Evolutionary conservation across 2,329 filamentous ascomycete species (phyloP).

Genomic region (Trichoderma koningiopsis): DNA sequence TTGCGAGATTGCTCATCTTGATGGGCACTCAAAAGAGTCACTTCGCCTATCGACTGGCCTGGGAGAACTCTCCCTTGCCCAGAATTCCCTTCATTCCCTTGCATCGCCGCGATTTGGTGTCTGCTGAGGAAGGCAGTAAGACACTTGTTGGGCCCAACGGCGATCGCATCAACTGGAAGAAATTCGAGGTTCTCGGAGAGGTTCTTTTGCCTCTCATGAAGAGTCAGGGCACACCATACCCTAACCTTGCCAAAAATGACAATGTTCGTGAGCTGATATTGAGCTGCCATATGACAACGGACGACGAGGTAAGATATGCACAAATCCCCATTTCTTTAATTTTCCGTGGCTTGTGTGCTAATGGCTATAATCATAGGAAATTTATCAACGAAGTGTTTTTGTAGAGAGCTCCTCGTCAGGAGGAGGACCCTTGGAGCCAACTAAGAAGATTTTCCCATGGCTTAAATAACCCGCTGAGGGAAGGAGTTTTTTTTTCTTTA

Average conservation of each 20-base stretch:
- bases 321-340: not conserved
- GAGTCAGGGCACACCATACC: conserved; percentile 84
- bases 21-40: conserved; percentile 94
- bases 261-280: conserved; percentile 73
- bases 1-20: conserved; percentile 82
- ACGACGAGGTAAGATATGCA: conserved; percentile 74
- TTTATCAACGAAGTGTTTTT: conserved; percentile 63
- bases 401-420: conserved; percentile 56
- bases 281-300: conserved; percentile 77
- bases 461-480: conserved; percentile 49
- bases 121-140: conserved; percentile 87
- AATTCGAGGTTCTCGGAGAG: conserved; percentile 95
- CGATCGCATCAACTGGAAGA: conserved; percentile 92
- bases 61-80: conserved; percentile 90
- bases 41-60: conserved; percentile 93
- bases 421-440: conserved; percentile 44
- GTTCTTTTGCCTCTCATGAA: conserved; percentile 88
- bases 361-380: conserved; percentile 52
- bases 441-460: conserved; percentile 69
- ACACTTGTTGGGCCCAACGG: conserved; percentile 78
- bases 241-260: conserved; percentile 69
- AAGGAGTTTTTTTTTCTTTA: conserved; percentile 33
- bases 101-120: conserved; percentile 85
- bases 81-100: conserved; percentile 93
- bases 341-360: not conserved